Percentiles rank a stretch among this genome's conserved stretches.
Conservation (phyloP, 176 grass and related monocot genomes). For the Carex pumila region DNA sequence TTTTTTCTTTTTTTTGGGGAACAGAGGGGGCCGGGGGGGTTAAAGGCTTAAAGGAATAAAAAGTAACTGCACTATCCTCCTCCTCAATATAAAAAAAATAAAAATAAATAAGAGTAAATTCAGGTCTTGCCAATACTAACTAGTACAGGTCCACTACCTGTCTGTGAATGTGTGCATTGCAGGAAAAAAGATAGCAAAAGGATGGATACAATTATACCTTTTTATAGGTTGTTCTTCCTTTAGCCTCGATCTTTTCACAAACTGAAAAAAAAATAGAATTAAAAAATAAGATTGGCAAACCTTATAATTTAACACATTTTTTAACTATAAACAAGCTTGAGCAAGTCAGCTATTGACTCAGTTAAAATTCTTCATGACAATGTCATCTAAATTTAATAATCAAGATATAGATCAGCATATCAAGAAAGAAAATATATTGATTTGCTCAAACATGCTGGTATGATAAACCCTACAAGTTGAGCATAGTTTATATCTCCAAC, state of each 20-base stretch:
- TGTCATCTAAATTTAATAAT: background rate
- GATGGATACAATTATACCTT: constrained; percentile 44
- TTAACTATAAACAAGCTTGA: background rate
- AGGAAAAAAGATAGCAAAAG: background rate
- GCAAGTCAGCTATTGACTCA: background rate
- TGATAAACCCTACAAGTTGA: background rate
- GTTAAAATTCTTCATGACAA: background rate
- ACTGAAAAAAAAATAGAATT: constrained; percentile 39
- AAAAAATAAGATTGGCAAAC: background rate
- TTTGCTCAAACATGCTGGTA: background rate
- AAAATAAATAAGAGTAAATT: background rate
- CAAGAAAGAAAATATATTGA: background rate
- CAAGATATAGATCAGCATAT: background rate
- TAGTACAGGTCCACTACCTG: background rate
- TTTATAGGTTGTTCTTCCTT: constrained; percentile 85
- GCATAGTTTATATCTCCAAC: constrained; percentile 26
- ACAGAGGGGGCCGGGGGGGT: background rate
- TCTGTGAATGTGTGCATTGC: background rate
- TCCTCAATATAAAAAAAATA: background rate
- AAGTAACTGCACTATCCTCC: background rate
- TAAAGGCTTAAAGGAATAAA: background rate
- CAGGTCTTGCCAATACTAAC: background rate
- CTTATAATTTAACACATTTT: background rate
- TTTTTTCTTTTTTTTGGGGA: background rate
- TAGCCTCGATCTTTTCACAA: constrained; percentile 88